Conservation (phyloP, 2,329 filamentous ascomycete genomes). For the Stachybotrys chlorohalonatus region DNA sequence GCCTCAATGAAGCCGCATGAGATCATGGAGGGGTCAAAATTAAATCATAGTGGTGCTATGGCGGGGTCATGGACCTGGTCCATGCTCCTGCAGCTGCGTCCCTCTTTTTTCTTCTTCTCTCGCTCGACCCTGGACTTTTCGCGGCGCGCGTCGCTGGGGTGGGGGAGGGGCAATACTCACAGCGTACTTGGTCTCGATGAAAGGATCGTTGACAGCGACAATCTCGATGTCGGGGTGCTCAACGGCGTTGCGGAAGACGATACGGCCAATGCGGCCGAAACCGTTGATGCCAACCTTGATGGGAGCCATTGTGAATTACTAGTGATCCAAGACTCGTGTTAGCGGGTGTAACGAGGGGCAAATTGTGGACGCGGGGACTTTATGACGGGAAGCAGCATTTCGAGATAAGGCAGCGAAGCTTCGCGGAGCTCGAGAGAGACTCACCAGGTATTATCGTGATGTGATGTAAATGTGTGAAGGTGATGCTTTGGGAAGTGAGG, state of each 20-base stretch:
- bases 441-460: neutral
- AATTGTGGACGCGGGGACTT: too few species aligned
- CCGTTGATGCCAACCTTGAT: conserved; percentile 96
- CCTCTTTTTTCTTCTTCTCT: neutral
- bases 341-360: neutral
- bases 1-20: neutral
- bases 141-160: conserved; percentile 1
- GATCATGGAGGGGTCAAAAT: conserved; percentile 3
- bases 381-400: too few species aligned
- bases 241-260: conserved; percentile 96
- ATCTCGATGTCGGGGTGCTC: conserved; percentile 85
- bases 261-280: conserved; percentile 98
- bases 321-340: conserved; percentile 1
- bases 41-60: neutral
- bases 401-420: neutral
- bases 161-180: conserved; percentile 49
- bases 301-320: conserved; percentile 29
- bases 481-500: neutral
- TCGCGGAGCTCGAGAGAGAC: neutral
- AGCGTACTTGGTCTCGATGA: conserved; percentile 96
- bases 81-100: neutral
- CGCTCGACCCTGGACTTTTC: neutral
- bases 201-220: conserved; percentile 97
- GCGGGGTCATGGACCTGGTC: neutral
- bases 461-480: neutral